Conservation (phyloP, 1,139 yeast species). For the Hansenula sp. region DNA sequence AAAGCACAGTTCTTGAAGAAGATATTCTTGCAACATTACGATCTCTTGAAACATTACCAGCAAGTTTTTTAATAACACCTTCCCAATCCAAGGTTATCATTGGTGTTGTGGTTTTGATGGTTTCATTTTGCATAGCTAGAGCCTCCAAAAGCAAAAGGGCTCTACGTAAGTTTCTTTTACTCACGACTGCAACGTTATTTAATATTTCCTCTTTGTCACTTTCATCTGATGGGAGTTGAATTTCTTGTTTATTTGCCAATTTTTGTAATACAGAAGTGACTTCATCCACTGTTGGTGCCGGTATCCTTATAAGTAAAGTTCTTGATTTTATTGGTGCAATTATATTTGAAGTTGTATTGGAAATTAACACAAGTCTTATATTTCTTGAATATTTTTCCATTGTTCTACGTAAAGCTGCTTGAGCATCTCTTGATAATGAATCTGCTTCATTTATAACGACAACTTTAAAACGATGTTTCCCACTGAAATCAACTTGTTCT, state of each 20-base stretch:
- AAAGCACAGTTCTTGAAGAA: conserved; percentile 67
- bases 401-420: conserved; percentile 94
- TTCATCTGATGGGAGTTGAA: conserved; percentile 35
- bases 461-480: conserved; percentile 77
- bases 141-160: conserved; percentile 82
- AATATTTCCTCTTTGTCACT: conserved; percentile 38
- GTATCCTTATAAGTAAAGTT: conserved; percentile 77
- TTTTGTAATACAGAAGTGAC: conserved; percentile 47
- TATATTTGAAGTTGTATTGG: conserved; percentile 87
- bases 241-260: conserved; percentile 56
- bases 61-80: conserved; percentile 61
- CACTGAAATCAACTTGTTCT: conserved; percentile 80
- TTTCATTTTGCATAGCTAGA: conserved; percentile 68
- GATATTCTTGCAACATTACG: conserved; percentile 72
- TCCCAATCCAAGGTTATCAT: conserved; percentile 83
- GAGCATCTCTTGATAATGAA: conserved; percentile 89
- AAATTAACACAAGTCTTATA: conserved; percentile 76
- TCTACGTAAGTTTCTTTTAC: conserved; percentile 72
- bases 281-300: conserved; percentile 70
- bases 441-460: conserved; percentile 96
- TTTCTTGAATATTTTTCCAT: conserved; percentile 96
- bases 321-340: conserved; percentile 94
- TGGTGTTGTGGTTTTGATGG: conserved; percentile 37
- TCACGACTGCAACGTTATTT: conserved; percentile 45
- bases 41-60: conserved; percentile 52